Base-by-base conservation (phyloP, 176 grass and related monocot genomes). In the Juncus effusus region DNA sequence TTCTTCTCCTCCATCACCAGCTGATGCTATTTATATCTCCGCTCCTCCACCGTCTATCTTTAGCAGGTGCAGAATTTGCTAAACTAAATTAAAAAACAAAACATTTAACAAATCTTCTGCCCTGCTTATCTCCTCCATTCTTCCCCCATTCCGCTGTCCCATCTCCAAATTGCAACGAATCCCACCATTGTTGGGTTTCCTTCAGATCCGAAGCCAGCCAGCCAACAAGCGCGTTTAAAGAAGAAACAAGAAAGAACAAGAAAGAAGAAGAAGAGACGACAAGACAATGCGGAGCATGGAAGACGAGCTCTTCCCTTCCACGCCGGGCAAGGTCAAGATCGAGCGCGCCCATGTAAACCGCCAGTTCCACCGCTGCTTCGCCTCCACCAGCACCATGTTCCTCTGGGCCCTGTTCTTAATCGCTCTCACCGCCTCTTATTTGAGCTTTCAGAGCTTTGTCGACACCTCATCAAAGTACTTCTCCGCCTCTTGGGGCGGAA, bases 261-360 rank as follows among this genome's bases (percentile, higher is more conserved):
- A 47, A 47, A 1, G 6, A 47, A 47, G 42, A 45, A n/a, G 19
- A 47, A 47, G 44, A 47, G 9, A 47, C 51, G 6, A 13, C 8
- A 59, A 75, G 80, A 87, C 77, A 82, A 86, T 89, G 90, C 66
- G 86, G 76, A 76, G 67, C 73, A 53, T 89, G 65, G 90, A 95
- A 73, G 90, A 95, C 75, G 90, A 90, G 61, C 75, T 90, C 0
- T 90, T 90, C 78, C 90, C 90, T n/a, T 95, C 90, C 2, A 95
- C 90, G 15, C 90, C 86, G 2, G 90, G 90, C 63, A 95, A 95
- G 83, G 80, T 95, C 19, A 95, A 95, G 86, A 95, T 95, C 71
- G 90, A 90, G 78, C 56, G 90, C 5, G 75, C 86, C 4, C 70
- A 82, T 16, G 49, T 77, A 2, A 95, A 86, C 75, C 80, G 90